Conservation (phyloP, 2,329 filamentous ascomycete species). For the Pseudocercospora macadamiae region DNA sequence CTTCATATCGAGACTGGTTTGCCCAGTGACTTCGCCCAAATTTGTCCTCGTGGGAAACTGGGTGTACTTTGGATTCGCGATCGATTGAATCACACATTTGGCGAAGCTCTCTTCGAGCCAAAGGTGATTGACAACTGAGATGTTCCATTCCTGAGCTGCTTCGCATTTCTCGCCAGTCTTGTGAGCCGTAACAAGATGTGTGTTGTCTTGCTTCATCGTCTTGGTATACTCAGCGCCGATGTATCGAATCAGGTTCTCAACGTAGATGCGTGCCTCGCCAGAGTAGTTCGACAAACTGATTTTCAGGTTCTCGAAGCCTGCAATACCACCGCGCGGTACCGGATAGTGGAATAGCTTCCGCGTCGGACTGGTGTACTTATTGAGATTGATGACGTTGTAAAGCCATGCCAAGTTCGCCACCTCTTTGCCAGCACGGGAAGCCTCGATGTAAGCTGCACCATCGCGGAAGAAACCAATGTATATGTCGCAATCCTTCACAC, state of each 20-base stretch:
- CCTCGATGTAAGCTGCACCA: conserved; percentile 74
- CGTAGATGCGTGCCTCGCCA: conserved; percentile 87
- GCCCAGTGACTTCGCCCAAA: conserved; percentile 87
- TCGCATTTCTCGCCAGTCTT: conserved; percentile 89
- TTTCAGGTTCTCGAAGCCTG: conserved; percentile 73
- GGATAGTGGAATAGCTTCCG: conserved; percentile 88
- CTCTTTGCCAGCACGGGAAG: conserved; percentile 75
- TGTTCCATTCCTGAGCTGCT: conserved; percentile 89
- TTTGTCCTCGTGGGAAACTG: conserved; percentile 90
- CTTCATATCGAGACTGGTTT: conserved; percentile 77
- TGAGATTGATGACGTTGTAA: conserved; percentile 85
- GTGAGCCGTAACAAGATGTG: conserved; percentile 90
- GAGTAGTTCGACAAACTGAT: conserved; percentile 97
- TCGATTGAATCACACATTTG: conserved; percentile 74
- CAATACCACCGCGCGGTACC: conserved; percentile 72
- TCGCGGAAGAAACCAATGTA: conserved; percentile 87
- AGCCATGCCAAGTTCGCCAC: conserved; percentile 94
- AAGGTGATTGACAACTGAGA: conserved; percentile 88
- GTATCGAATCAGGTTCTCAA: conserved; percentile 87
- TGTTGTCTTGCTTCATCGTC: conserved; percentile 93
- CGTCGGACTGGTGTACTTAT: conserved; percentile 84
- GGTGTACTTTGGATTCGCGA: conserved; percentile 75
- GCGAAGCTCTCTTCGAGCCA: conserved; percentile 99
- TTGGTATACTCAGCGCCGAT: conserved; percentile 89
- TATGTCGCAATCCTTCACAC: conserved; percentile 73